Percentiles rank a stretch among this genome's conserved stretches.
These are phyloP conservation scores for Puccinia brachypodii DNA, from an alignment of 1,284 basidiomycete species.

Conservation along the genomic window DNA sequence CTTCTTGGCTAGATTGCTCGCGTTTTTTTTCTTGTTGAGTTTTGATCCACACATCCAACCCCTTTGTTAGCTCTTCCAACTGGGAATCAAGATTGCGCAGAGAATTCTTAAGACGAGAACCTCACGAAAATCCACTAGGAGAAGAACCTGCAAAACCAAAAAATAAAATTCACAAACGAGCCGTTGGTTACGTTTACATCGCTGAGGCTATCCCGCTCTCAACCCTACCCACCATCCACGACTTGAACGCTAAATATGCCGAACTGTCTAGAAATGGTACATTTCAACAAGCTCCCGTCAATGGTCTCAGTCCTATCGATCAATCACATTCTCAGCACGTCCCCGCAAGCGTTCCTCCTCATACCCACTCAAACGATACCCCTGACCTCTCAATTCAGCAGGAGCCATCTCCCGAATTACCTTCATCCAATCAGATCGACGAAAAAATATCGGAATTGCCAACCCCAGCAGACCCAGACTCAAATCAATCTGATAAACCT, in stretches of 20 bases:
- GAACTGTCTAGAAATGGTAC: not conserved
- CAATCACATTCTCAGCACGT: not conserved
- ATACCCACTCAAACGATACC: not conserved
- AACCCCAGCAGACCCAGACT: not conserved
- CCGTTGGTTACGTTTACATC: conserved; percentile 46
- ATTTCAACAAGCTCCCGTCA: not conserved
- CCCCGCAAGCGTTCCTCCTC: not conserved
- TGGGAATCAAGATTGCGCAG: conserved; percentile 43
- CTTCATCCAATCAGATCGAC: not conserved
- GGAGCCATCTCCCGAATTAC: not conserved
- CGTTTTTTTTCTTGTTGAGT: not conserved
- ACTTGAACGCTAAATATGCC: not conserved
- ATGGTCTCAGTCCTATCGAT: not conserved
- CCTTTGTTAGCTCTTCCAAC: conserved; percentile 12
- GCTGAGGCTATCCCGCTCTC: conserved; percentile 29
- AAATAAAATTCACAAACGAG: conserved; percentile 13
- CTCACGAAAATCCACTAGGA: conserved; percentile 31
- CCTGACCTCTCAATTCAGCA: not conserved
- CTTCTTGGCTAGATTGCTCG: not conserved
- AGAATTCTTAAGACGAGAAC: conserved; percentile 33
- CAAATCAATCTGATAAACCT: not conserved
- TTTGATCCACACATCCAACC: not conserved
- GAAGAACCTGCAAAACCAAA: conserved; percentile 29
- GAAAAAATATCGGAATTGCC: not conserved
- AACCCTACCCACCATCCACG: not conserved